Evolutionary conservation across 2,329 filamentous ascomycete species (phyloP).

Genomic region (Clarireedia sp.): DNA sequence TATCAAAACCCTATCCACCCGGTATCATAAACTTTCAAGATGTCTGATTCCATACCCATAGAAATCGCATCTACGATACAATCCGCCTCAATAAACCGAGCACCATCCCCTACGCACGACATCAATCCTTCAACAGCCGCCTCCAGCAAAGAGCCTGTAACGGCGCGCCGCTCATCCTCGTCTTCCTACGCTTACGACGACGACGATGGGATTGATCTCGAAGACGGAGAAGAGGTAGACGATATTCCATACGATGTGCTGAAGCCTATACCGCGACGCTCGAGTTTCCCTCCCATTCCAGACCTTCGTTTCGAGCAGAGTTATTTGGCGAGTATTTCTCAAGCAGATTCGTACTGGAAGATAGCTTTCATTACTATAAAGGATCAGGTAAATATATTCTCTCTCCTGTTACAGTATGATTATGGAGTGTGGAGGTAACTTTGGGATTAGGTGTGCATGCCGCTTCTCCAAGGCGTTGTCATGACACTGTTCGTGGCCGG

Average conservation of each 20-base stretch:
- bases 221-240: conserved; percentile 44
- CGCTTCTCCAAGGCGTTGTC: conserved; percentile 77
- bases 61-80: conserved; percentile 76
- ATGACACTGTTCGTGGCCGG: conserved; percentile 80
- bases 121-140: conserved; percentile 72
- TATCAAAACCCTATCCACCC: neutral
- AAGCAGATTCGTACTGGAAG: conserved; percentile 70
- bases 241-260: conserved; percentile 64
- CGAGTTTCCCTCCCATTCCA: conserved; percentile 58
- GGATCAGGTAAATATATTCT: conserved; percentile 63
- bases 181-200: conserved; percentile 31
- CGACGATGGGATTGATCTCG: conserved; percentile 33
- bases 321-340: conserved; percentile 82
- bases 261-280: conserved; percentile 43
- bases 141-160: conserved; percentile 56
- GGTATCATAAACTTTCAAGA: conserved; percentile 11
- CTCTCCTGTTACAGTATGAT: neutral
- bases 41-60: conserved; percentile 38
- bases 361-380: conserved; percentile 77
- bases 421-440: neutral
- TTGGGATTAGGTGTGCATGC: conserved; percentile 62
- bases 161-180: conserved; percentile 30
- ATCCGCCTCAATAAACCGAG: conserved; percentile 65
- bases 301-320: conserved; percentile 97
- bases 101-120: conserved; percentile 67